Evolutionary conservation across 768 basidiomycete genomes (phyloP), one percentile per base, ranked within the genome.

Genomic region (Mycena floridula): DNA sequence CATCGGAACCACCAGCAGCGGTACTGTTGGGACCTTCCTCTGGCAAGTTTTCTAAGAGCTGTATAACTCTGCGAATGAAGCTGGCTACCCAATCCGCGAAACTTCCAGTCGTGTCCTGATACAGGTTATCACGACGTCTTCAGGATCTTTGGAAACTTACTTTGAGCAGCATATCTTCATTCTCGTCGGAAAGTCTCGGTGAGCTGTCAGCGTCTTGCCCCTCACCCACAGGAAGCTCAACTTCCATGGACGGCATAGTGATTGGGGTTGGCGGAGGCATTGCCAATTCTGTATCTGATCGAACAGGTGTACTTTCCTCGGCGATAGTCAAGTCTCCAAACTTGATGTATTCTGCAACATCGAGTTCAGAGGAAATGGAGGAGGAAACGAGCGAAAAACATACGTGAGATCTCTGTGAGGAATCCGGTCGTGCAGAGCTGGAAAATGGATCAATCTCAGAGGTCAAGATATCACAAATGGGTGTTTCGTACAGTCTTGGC

Each of bases 41-140:
- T 0, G 91, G 89, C 16, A 94, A 69, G 55, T 90, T 91, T 59
- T 89, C 86, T 48, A 92, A 76, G 5, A 93, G 66, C 44, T 84
- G 75, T 25, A 93, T 81, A 8, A 92, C 84, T 37, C 86, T 69
- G 5, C 82, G 77, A 45, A 93, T 72, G 60, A 92, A 89, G 50
- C 72, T 81, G n/a, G 83, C 72, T 6, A 92, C 72, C 90, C 90
- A 91, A 53, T 85, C 85, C 1, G 86, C 78, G 55, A 91, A 88
- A 26, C 74, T 77, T 3, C 78, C 74, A 13, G 89, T 88, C 18
- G 82, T 77, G 46, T 86, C 80, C 65, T 76, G 42, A 41, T 21
- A 49, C 13, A 40, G 28, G 32, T 46, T 40, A 30, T 26, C 16
- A 23, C 5, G n/a, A 18, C 21, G 25, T 16, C 23, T 11, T 18